Percentiles rank a stretch among this genome's conserved stretches.
These are phyloP conservation scores for Fusarium napiforme DNA, from an alignment of 2,329 filamentous ascomycete genomes.

Conservation along the genomic window DNA sequence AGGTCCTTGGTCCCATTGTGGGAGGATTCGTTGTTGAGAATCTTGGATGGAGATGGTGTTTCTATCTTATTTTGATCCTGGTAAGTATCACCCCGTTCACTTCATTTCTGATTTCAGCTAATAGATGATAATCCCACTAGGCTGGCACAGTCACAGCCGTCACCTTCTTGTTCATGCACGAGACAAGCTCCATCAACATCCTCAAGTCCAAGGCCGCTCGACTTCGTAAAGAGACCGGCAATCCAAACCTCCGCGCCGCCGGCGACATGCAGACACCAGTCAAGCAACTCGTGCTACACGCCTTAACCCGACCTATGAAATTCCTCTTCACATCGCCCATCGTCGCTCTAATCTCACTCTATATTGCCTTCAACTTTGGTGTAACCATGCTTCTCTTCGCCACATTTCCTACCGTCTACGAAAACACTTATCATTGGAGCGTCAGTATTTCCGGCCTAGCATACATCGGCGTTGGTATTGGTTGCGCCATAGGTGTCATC, in stretches of 20 bases:
- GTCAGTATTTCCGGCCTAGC: conserved; percentile 35
- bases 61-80: not conserved
- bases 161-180: not conserved
- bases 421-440: conserved; percentile 53
- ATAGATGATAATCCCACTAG: not conserved
- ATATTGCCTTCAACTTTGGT: conserved; percentile 64
- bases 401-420: conserved; percentile 63
- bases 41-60: not conserved
- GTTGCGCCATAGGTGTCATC: conserved; percentile 8
- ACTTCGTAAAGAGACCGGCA: not conserved
- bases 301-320: conserved; percentile 48
- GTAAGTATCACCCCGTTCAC: no score
- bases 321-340: conserved; percentile 63
- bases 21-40: not conserved
- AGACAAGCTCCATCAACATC: accelerated
- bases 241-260: accelerated
- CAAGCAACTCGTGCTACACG: not conserved
- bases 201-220: not conserved
- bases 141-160: accelerated
- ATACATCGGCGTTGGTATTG: conserved; percentile 36
- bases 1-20: not conserved
- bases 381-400: conserved; percentile 66
- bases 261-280: accelerated
- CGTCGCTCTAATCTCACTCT: conserved; percentile 58
- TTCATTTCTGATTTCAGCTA: no score